Evolutionary conservation across 176 grass and related monocot species (phyloP).

Genomic region (Oryza nivara): DNA sequence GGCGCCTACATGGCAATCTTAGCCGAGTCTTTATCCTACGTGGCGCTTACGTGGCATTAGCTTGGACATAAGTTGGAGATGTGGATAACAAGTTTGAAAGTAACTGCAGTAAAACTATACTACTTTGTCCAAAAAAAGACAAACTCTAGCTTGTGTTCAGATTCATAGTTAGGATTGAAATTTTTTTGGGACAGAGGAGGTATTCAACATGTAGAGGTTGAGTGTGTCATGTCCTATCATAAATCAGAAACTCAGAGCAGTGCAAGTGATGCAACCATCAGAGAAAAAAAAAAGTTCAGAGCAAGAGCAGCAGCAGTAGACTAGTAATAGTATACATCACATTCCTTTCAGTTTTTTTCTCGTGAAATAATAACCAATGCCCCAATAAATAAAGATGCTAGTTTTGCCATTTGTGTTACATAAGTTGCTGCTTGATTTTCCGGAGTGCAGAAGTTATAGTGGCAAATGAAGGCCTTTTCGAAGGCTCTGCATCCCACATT

Average conservation of each 20-base stretch:
- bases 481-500: conserved; percentile 48
- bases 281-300: not conserved
- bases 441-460: conserved; percentile 36
- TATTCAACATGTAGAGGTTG: not conserved
- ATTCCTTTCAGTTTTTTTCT: not conserved
- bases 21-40: no score
- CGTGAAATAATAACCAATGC: not conserved
- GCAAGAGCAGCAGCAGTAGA: not conserved
- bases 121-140: no score
- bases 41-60: no score
- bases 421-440: conserved; percentile 22
- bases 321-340: not conserved
- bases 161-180: no score
- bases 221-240: not conserved
- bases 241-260: conserved; percentile 7
- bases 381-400: not conserved
- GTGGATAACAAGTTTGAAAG: conserved; percentile 1
- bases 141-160: no score
- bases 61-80: not conserved
- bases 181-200: no score
- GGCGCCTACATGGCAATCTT: no score
- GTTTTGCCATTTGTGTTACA: not conserved
- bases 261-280: not conserved
- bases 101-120: conserved; percentile 2
- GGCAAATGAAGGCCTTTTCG: conserved; percentile 52